These are phyloP conservation scores for Candida mattraensis DNA, from an alignment of 805 yeast genomes.

Conservation along the genomic window DNA sequence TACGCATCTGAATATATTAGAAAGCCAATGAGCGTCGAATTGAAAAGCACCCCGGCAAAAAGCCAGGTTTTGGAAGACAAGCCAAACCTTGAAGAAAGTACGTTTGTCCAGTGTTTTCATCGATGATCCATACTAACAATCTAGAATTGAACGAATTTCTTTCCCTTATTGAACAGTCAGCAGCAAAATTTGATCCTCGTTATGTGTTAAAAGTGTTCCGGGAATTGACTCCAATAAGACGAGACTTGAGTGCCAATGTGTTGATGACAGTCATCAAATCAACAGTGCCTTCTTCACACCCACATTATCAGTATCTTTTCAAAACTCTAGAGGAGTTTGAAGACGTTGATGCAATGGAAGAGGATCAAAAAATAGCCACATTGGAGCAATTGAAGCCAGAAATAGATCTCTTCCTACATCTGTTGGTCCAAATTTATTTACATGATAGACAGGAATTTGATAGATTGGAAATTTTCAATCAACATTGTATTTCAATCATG, in stretches of 20 bases:
- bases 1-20: too few relatives aligned
- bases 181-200: constrained; percentile 72
- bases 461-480: constrained; percentile 54
- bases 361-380: constrained; percentile 27
- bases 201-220: constrained; percentile 83
- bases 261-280: constrained; percentile 54
- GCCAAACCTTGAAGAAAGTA: constrained; percentile 14
- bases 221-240: constrained; percentile 75
- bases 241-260: constrained; percentile 53
- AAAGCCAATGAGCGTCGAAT: constrained; percentile 10
- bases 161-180: constrained; percentile 35
- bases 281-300: constrained; percentile 53
- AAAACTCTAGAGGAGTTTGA: constrained; percentile 32
- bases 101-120: constrained; percentile 4
- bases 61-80: constrained; percentile 3
- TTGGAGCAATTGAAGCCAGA: constrained; percentile 63
- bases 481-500: constrained; percentile 50
- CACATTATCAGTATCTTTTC: constrained; percentile 43
- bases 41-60: neutral
- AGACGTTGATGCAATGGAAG: constrained; percentile 36
- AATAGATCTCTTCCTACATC: constrained; percentile 73
- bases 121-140: constrained; percentile 9
- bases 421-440: constrained; percentile 74
- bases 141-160: constrained; percentile 21
- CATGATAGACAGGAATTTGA: constrained; percentile 58